Evolutionary conservation across 2,329 filamentous ascomycete genomes (phyloP).

Genomic region (Colletotrichum sp.): DNA sequence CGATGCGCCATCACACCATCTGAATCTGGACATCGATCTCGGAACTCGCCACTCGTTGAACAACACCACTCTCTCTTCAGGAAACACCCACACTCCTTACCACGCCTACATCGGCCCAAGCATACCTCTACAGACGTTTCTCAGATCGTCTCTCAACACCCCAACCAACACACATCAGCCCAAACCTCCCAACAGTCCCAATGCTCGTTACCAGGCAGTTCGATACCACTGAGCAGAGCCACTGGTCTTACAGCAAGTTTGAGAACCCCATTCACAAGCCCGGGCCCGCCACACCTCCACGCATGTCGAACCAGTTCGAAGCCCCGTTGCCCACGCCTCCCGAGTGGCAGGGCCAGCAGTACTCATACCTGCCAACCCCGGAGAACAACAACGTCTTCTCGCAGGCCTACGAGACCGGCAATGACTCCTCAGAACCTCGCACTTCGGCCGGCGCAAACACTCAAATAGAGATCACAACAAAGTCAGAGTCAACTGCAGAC

Average conservation of each 20-base stretch:
- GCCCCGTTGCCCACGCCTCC: constrained; percentile 54
- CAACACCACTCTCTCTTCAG: not conserved
- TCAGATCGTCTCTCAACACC: constrained; percentile 1
- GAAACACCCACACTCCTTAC: not conserved
- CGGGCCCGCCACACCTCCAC: constrained; percentile 44
- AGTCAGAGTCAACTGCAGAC: constrained; percentile 51
- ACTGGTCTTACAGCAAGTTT: constrained; percentile 61
- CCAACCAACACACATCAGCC: constrained; percentile 17
- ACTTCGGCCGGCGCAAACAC: constrained; percentile 39
- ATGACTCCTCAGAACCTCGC: constrained; percentile 42
- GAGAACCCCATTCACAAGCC: constrained; percentile 50
- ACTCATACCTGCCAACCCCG: constrained; percentile 51
- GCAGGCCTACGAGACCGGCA: constrained; percentile 48
- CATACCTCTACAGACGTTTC: not conserved
- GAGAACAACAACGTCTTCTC: constrained; percentile 50
- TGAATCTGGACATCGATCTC: constrained; percentile 19
- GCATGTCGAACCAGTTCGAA: constrained; percentile 64
- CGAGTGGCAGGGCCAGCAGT: constrained; percentile 63
- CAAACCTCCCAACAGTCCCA: constrained; percentile 36
- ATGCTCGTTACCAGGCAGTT: constrained; percentile 63
- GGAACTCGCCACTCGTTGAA: not conserved
- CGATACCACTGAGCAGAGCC: constrained; percentile 58
- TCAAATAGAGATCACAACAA: constrained; percentile 70
- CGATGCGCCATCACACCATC: constrained; percentile 21
- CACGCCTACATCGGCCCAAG: not conserved